Base-by-base conservation (phyloP, 192 early-diverging fungal species). In the Mortierella hygrophila region DNA sequence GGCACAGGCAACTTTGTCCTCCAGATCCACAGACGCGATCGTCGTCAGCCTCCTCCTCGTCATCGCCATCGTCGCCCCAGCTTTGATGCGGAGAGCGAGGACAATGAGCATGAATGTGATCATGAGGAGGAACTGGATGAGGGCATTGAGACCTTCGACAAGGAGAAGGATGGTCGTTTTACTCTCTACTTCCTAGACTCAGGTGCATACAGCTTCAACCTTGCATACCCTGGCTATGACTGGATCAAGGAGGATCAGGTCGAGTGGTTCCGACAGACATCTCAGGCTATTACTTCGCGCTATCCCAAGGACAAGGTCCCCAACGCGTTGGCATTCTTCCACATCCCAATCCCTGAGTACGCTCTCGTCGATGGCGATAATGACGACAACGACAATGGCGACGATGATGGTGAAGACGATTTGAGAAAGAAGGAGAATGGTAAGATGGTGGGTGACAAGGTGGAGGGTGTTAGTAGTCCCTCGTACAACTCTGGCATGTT, bases 171-270 rank as follows among this genome's bases (percentile, higher is more conserved):
- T 26, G 70, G 79, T 47, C 79, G 68, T 10, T 90, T 90, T 52
- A 81, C 81, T n/a, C 75, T 90, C 3, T 90, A 90, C 63, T 89
- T 90, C 38, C 44, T 90, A 35, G 90, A 90, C 42, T 89, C 89
- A 0, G 88, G 86, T 65, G 81, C 82, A 2, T 87, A 90, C 71
- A 81, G 79, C 1, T 86, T 86, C 46, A 88, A 75, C 20, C 57
- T 82, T 18, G 74, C 82, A 18, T 78, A 89, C 42, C 81, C 82
- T 37, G 85, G 80, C 2, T 90, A 83, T 47, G 82, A 88, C 57
- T 80, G 79, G 74, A 88, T 90, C 49, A 87, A 87, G 32, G 72
- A 83, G n/a, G 86, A 90, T 37, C 90, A 90, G 52, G 72, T 90
- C 37, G 80, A 90, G 46, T 90, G 90, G 90, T 77, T 88, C 70